Conservation (phyloP, 352 stramenopile species). For the Elongisporangium undulatum region DNA sequence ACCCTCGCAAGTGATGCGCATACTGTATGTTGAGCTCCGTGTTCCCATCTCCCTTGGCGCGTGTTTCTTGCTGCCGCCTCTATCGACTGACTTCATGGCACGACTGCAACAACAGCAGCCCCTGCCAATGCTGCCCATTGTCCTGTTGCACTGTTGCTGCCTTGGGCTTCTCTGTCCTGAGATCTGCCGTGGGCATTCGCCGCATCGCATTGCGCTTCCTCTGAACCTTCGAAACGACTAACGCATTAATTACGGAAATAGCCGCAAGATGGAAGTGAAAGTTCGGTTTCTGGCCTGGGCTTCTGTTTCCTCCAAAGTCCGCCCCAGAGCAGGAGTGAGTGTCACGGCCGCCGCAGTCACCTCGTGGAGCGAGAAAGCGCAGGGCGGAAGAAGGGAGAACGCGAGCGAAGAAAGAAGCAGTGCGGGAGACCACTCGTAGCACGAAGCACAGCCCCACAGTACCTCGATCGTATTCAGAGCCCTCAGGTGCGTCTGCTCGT, state of each 20-base stretch:
- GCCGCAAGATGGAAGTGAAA: not conserved
- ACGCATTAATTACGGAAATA: not conserved
- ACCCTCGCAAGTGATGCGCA: not conserved
- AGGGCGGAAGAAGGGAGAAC: constrained; percentile 1
- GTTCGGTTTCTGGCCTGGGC: not conserved
- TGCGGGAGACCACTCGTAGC: not conserved
- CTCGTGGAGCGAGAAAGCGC: not conserved
- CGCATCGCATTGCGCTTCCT: not conserved
- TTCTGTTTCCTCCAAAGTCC: not conserved
- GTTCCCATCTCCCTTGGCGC: not conserved
- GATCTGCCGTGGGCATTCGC: not conserved
- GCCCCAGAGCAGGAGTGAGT: not conserved
- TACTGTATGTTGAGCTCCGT: not conserved
- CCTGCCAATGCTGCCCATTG: too few species aligned
- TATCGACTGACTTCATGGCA: not conserved
- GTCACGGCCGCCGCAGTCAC: not conserved
- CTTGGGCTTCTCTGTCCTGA: too few species aligned
- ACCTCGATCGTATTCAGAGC: not conserved
- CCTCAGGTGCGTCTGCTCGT: not conserved
- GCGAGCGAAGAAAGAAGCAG: not conserved
- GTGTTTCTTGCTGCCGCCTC: not conserved
- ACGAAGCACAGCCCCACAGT: not conserved
- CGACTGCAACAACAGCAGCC: not conserved
- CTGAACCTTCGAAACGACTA: not conserved
- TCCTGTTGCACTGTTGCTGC: too few species aligned